Evolutionary conservation across 2,329 filamentous ascomycete genomes (phyloP).

Genomic region (Calonectria hongkongensis): DNA sequence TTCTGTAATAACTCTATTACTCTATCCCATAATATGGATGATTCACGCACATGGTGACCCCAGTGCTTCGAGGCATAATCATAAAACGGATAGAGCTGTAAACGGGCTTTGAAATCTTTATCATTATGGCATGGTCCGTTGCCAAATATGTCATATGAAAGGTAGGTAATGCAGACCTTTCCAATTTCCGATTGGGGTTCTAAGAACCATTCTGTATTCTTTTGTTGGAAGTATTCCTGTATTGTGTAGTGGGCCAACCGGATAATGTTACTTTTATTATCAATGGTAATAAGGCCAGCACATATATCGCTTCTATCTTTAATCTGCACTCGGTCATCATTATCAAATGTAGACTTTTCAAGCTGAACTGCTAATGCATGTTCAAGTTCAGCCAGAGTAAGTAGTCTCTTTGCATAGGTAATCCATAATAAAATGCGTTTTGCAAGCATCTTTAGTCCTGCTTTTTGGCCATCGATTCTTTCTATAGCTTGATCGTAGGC

Average conservation of each 20-base stretch:
- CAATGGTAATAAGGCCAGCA: constrained; percentile 64
- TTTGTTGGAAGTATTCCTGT: constrained; percentile 63
- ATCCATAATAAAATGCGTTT: constrained; percentile 64
- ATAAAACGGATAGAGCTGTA: too few species aligned
- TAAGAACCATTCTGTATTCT: constrained; percentile 57
- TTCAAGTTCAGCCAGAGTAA: constrained; percentile 61
- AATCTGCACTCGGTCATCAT: too few species aligned
- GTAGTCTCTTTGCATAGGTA: constrained; percentile 57
- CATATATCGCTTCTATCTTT: constrained; percentile 49
- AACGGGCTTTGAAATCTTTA: too few species aligned
- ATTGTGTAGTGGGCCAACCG: constrained; percentile 67
- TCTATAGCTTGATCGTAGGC: neutral
- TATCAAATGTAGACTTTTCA: constrained; percentile 54
- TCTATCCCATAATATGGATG: too few species aligned
- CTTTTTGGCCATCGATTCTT: constrained; percentile 62
- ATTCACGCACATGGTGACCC: too few species aligned
- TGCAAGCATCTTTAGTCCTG: constrained; percentile 59
- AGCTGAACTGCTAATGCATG: constrained; percentile 64
- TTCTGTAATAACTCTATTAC: too few species aligned
- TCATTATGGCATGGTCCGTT: too few species aligned
- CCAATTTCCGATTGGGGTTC: constrained; percentile 36
- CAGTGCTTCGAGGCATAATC: too few species aligned
- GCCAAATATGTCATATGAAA: too few species aligned
- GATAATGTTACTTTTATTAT: constrained; percentile 61
- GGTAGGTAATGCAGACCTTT: too few species aligned